Conservation (phyloP, 495 filamentous ascomycete species). For the Penicillium taxi region DNA sequence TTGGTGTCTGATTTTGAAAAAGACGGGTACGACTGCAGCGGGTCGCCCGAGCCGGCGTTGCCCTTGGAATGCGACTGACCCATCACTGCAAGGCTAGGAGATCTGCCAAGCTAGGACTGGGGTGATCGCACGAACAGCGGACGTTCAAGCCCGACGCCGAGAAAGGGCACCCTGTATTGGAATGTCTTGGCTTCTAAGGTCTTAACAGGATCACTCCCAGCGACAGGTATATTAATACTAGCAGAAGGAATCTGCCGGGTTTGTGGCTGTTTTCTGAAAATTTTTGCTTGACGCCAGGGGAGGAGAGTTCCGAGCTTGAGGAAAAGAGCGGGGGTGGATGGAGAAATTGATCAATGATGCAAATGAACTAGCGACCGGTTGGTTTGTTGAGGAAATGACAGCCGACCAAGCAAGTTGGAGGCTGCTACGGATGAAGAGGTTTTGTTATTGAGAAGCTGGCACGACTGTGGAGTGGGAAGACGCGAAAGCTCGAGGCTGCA, state of each 20-base stretch:
- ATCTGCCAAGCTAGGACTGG: slow-evolving; percentile 28
- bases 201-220: slow-evolving; percentile 7
- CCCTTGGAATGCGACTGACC: slow-evolving; percentile 88
- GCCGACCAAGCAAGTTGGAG: not conserved
- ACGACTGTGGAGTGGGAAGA: slow-evolving; percentile 7
- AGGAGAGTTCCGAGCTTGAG: not conserved
- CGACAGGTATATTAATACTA: slow-evolving; percentile 18
- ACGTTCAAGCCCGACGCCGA: slow-evolving; percentile 21
- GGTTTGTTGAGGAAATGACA: not conserved
- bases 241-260: slow-evolving; percentile 1
- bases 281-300: not conserved
- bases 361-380: not conserved
- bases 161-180: slow-evolving; percentile 23
- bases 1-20: slow-evolving; percentile 92
- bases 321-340: not conserved
- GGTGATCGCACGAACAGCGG: slow-evolving; percentile 21
- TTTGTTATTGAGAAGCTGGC: slow-evolving; percentile 1
- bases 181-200: slow-evolving; percentile 33
- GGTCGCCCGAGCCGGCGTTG: slow-evolving; percentile 48
- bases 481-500: slow-evolving; percentile 14
- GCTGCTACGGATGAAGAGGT: not conserved
- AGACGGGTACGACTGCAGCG: slow-evolving; percentile 75
- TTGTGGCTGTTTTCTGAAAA: not conserved
- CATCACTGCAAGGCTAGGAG: slow-evolving; percentile 51
- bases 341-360: not conserved